Evolutionary conservation across 108 stramenopile species (phyloP).

Genomic region (Cyclotella atomus): DNA sequence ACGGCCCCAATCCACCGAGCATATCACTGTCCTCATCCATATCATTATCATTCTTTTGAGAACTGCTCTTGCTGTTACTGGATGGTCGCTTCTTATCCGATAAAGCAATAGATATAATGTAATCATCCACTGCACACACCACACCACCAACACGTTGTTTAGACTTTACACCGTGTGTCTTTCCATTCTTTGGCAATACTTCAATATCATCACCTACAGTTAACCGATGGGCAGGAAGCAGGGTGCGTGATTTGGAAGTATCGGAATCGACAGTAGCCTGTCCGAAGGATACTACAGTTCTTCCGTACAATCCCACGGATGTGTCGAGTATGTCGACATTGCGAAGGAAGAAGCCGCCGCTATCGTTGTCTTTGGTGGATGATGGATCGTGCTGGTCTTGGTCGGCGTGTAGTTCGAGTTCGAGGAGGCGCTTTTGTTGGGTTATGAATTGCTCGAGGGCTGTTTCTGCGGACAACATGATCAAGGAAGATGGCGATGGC

Average conservation of each 20-base stretch:
- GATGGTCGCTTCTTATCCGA: slow-evolving; percentile 15
- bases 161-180: slow-evolving; percentile 4
- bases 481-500: neutral
- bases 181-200: slow-evolving; percentile 62
- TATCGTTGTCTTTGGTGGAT: slow-evolving; percentile 24
- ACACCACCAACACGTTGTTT: slow-evolving; percentile 56
- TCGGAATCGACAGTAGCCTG: neutral
- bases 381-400: slow-evolving; percentile 18
- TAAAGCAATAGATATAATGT: slow-evolving; percentile 75
- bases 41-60: slow-evolving; percentile 32
- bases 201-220: slow-evolving; percentile 89
- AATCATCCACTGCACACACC: slow-evolving; percentile 69
- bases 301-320: slow-evolving; percentile 81
- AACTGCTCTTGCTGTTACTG: slow-evolving; percentile 4
- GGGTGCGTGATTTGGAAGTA: neutral
- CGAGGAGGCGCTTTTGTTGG: slow-evolving; percentile 68
- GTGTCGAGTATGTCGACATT: slow-evolving; percentile 62
- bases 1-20: slow-evolving; percentile 53
- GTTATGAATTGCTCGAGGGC: slow-evolving; percentile 66
- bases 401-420: slow-evolving; percentile 65
- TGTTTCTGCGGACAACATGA: slow-evolving; percentile 44
- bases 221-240: slow-evolving; percentile 79
- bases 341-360: slow-evolving; percentile 48
- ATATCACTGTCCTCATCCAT: slow-evolving; percentile 47
- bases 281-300: slow-evolving; percentile 72